Conservation (phyloP, 768 basidiomycete species). For the Mycena epipterygia region DNA sequence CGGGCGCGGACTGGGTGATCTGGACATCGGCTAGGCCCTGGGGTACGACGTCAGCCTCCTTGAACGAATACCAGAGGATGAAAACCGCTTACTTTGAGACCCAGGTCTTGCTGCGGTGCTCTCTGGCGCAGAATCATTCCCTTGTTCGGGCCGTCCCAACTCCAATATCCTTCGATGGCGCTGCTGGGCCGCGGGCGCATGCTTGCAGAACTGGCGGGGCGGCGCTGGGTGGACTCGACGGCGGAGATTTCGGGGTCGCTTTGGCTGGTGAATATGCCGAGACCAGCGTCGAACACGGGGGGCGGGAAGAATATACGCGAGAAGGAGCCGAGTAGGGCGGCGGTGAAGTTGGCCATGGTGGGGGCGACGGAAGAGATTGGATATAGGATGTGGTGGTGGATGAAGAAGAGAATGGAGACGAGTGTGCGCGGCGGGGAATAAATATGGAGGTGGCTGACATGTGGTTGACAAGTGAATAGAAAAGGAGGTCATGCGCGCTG, state of each 20-base stretch:
- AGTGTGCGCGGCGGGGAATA: background rate
- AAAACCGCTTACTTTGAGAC: conserved; percentile 20
- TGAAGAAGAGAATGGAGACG: conserved; percentile 2
- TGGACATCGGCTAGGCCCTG: conserved; percentile 11
- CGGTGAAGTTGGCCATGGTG: conserved; percentile 29
- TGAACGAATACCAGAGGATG: background rate
- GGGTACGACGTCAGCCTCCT: background rate
- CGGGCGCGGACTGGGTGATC: conserved; percentile 24
- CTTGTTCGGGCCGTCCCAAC: conserved; percentile 16
- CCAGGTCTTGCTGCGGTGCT: background rate
- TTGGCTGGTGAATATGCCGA: conserved; percentile 7
- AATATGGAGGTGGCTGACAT: conserved; percentile 3
- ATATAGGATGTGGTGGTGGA: conserved; percentile 23
- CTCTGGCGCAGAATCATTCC: conserved; percentile 17
- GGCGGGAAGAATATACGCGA: conserved; percentile 30
- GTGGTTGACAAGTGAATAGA: conserved; percentile 10
- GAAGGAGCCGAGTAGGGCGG: conserved; percentile 32
- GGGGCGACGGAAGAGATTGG: background rate
- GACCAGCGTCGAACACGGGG: background rate
- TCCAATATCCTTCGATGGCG: conserved; percentile 32
- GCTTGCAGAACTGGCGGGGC: conserved; percentile 15
- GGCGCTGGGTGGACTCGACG: background rate
- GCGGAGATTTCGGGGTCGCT: conserved; percentile 24
- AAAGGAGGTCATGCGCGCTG: background rate
- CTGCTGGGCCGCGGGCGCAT: conserved; percentile 22